Evolutionary conservation across 108 stramenopile genomes (phyloP).

Genomic region (Nitzschia putrida): DNA sequence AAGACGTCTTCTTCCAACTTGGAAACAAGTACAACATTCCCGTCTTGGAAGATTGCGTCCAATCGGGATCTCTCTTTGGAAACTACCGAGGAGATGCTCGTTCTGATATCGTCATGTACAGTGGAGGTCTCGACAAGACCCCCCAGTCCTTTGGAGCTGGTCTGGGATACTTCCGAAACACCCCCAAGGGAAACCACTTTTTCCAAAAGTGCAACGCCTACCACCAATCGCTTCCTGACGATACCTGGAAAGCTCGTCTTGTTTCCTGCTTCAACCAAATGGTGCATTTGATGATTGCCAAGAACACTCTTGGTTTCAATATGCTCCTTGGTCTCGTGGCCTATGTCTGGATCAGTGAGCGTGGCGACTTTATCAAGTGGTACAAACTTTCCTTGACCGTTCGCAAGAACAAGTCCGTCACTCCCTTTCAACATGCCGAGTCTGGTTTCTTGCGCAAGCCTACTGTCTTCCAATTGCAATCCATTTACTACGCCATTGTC

Average conservation of each 20-base stretch:
- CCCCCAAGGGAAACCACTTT: constrained; percentile 10
- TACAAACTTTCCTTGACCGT: constrained; percentile 20
- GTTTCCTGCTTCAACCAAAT: constrained; percentile 18
- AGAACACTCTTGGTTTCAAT: constrained; percentile 20
- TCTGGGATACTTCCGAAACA: constrained; percentile 19
- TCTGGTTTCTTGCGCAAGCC: constrained; percentile 26
- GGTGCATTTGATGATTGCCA: constrained; percentile 27
- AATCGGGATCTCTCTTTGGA: constrained; percentile 25
- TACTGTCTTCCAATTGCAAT: constrained; percentile 16
- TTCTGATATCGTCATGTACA: constrained; percentile 26
- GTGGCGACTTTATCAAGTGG: constrained; percentile 30
- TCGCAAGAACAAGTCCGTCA: constrained; percentile 23
- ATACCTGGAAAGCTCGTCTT: constrained; percentile 21
- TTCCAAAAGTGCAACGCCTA: constrained; percentile 8
- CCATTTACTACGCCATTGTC: constrained; percentile 9
- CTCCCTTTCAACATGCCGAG: constrained; percentile 30
- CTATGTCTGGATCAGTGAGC: constrained; percentile 25
- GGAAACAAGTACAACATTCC: constrained; percentile 25
- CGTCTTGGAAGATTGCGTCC: constrained; percentile 27
- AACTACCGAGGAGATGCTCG: constrained; percentile 28
- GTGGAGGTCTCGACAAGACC: constrained; percentile 34
- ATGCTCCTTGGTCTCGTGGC: constrained; percentile 22
- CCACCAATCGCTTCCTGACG: constrained; percentile 18
- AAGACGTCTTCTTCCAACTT: constrained; percentile 13
- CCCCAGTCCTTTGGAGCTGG: constrained; percentile 26